Evolutionary conservation across 2,329 filamentous ascomycete species (phyloP).

Genomic region (Xylariales sp.): DNA sequence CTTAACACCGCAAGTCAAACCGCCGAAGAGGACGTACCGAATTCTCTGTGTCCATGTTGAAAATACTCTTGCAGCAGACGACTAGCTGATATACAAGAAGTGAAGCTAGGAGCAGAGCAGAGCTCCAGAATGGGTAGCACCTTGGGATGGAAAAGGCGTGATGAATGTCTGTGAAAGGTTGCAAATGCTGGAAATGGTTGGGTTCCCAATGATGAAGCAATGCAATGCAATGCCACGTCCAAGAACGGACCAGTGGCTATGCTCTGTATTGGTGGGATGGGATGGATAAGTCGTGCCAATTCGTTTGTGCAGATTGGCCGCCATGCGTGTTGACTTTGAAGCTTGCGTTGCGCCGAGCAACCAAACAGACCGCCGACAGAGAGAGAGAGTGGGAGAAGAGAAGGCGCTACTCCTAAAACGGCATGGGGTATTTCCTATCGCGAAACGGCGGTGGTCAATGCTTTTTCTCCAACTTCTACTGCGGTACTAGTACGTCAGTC

Average conservation of each 20-base stretch:
- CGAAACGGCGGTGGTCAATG: background rate
- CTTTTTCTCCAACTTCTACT: too few relatives aligned
- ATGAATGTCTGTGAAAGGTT: slow-evolving; percentile 11
- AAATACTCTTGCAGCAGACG: slow-evolving; percentile 24
- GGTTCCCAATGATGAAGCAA: background rate
- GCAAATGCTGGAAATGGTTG: background rate
- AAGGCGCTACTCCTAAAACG: background rate
- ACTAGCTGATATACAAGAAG: slow-evolving; percentile 25
- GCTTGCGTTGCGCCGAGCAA: too few relatives aligned
- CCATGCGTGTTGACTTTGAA: too few relatives aligned
- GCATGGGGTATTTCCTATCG: background rate
- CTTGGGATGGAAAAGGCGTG: slow-evolving; percentile 11
- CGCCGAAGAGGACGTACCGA: slow-evolving; percentile 9
- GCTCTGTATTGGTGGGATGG: too few relatives aligned
- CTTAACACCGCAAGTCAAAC: too few relatives aligned
- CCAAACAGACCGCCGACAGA: too few relatives aligned
- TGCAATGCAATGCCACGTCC: background rate
- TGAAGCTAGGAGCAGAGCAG: slow-evolving; percentile 34
- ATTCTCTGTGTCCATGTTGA: slow-evolving; percentile 28
- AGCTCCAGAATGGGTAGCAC: slow-evolving; percentile 28
- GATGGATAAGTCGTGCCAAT: slow-evolving; percentile 2
- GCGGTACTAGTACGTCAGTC: background rate
- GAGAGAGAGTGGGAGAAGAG: background rate
- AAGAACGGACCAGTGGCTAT: slow-evolving; percentile 3
- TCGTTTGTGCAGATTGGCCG: background rate